phyloP scores from a whole-genome alignment of 306 rosid species.

The Oxytropis ochrocephala region DNA sequence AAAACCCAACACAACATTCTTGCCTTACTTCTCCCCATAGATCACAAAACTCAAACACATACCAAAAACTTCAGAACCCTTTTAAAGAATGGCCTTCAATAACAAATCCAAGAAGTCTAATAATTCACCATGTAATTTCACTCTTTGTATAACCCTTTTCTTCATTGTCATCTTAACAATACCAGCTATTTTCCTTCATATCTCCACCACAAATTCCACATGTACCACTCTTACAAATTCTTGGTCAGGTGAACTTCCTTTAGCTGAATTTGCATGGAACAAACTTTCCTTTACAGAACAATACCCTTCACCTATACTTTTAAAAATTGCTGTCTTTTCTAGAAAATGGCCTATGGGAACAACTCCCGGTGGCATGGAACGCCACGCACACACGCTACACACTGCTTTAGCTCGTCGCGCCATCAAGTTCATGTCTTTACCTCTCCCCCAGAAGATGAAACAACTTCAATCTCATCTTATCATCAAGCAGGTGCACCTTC shows the following conservation, averaged over 20 bases:
- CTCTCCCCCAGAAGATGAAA: conserved; percentile 45
- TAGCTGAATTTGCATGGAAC: conserved; percentile 79
- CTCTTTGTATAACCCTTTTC: conserved; percentile 61
- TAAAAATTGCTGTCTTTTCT: conserved; percentile 83
- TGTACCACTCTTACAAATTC: conserved; percentile 45
- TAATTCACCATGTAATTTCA: conserved; percentile 39
- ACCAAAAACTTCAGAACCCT: conserved; percentile 7
- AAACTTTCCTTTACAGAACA: conserved; percentile 41
- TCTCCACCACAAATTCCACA: conserved; percentile 49
- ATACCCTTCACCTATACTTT: conserved; percentile 32
- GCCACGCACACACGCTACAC: conserved; percentile 86
- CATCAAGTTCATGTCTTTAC: conserved; percentile 86
- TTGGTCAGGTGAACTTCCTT: conserved; percentile 76
- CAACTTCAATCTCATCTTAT: neutral
- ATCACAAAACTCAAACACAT: conserved; percentile 11
- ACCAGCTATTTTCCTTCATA: conserved; percentile 58
- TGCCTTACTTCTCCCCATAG: conserved; percentile 25
- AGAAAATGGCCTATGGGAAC: conserved; percentile 89
- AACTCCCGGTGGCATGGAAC: conserved; percentile 94
- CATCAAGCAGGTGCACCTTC: conserved; percentile 26
- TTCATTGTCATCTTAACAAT: conserved; percentile 67
- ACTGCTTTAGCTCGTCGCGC: conserved; percentile 66
- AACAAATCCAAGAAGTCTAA: conserved; percentile 42
- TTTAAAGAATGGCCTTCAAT: conserved; percentile 54
- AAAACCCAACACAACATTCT: conserved; percentile 19